These are phyloP conservation scores for Quillaja saponaria DNA, from an alignment of 306 rosid genomes.

Conservation along the genomic window DNA sequence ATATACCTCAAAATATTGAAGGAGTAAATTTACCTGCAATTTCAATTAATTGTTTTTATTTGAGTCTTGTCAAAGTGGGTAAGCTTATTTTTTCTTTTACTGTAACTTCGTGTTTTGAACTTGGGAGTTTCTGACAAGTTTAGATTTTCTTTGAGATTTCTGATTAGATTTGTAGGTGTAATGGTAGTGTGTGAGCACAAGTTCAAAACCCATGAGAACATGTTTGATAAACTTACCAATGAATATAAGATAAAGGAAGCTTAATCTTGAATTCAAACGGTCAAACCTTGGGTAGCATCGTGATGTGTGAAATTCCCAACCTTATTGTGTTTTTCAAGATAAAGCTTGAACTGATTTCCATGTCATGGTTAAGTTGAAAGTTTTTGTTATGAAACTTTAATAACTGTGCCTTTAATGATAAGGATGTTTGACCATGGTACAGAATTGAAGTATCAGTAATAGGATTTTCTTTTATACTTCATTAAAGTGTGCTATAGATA, in stretches of 20 bases:
- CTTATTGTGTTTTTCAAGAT: not conserved
- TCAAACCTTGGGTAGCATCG: not conserved
- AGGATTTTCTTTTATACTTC: no score
- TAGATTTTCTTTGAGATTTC: slow-evolving; percentile 21
- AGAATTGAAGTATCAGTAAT: not conserved
- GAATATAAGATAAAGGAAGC: not conserved
- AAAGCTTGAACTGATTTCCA: not conserved
- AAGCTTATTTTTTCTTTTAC: not conserved
- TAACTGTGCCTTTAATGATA: not conserved
- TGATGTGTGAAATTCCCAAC: not conserved
- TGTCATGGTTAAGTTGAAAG: not conserved
- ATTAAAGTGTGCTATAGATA: no score
- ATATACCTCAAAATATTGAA: not conserved
- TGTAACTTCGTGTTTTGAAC: no score
- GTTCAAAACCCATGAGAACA: not conserved
- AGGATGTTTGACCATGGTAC: not conserved
- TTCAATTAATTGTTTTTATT: not conserved
- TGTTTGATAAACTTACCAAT: not conserved
- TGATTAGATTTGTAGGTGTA: slow-evolving; percentile 5
- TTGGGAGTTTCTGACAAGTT: no score
- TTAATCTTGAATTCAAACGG: not conserved
- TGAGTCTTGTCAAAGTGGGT: not conserved
- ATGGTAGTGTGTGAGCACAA: slow-evolving; percentile 28
- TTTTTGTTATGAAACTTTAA: no score
- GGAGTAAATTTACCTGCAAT: slow-evolving; percentile 4